Base-by-base conservation (phyloP, 73 alveolate species). In the Tetrahymena borealis region DNA sequence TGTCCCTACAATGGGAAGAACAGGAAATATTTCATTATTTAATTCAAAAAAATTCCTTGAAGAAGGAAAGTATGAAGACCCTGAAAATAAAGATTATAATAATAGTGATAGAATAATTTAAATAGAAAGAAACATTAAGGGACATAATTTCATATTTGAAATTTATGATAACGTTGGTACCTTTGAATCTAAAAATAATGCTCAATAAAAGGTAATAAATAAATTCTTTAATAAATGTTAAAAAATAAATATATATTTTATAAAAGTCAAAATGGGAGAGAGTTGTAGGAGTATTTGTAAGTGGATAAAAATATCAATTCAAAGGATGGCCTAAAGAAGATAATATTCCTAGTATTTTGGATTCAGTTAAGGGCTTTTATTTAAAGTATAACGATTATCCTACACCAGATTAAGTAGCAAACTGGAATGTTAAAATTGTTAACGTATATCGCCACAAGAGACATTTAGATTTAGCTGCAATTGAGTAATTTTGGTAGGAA, bases 241-340 rank as follows among this genome's bases (percentile, higher is more conserved):
- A 0, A 3, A 20, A 18, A 18, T 2, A 15, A 24, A 24, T 2
- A 20, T 60, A 24, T 60, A 18, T 13, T 60, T 60, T 60, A 60
- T 20, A 24, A 6, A 24, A 60, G 85, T 60, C 85, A 24, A 96
- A 95, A 91, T 95, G 97, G 97, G 94, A 95, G 91, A 95, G 95
- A 90, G 97, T 95, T 7, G 97, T 95, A 16, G 96, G 96, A 8
- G 97, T 95, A 37, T 95, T 95, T 91, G 97, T 95, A 3, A 96
- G 94, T 36, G 97, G 97, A 3, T 96, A 95, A 94, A 95, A 95
- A 90, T 95, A 95, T 94, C 96, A 95, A 93, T 95, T 95, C 91
- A 95, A 91, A 91, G 97, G 94, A 92, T 95, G 97, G 97, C 97
- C 97, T 4, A 95, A 93, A 93, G 85, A 93, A 40, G 97, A 95